Evolutionary conservation across 495 filamentous ascomycete species (phyloP), one percentile per base, ranked within the genome.

Genomic region (Platismatia glauca): DNA sequence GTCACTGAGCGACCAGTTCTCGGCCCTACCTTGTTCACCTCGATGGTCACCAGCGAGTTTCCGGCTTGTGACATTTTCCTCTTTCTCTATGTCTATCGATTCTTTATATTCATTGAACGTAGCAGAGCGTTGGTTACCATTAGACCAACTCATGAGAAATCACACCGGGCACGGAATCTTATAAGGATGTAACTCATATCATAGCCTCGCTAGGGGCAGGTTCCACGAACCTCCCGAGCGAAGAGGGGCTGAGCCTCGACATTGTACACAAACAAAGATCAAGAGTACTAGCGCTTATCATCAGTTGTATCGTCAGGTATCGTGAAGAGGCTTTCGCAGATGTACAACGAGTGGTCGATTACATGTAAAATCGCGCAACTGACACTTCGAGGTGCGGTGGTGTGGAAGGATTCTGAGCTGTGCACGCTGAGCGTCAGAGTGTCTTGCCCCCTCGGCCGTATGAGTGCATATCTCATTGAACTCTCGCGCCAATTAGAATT

Each of bases 41-140:
- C 20, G 39, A 55, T 41, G 24, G 62, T 34, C 31, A 64, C 60
- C 18, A 18, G 44, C 52, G 62, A 39, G 44, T 13, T 48, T 24
- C 44, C 44, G 11, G 44, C n/a, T 27, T 48, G 44, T 27, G 44
- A 27, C 44, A 48, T 48, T 27, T 2, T n/a, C n/a, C n/a, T n/a
- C n/a, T n/a, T n/a, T n/a, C n/a, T n/a, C n/a, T n/a, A n/a, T n/a
- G n/a, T n/a, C n/a, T 48, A 6, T 27, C 22, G 22, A 5, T 48
- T 22, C 1, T 48, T n/a, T n/a, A n/a, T n/a, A n/a, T n/a, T 27
- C 44, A 27, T 27, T 12, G 37, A 48, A 11, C 7, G 44, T 15
- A 48, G 11, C 16, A 27, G 11, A 27, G 22, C 4, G 8, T 27
- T 48, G 22, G n/a, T 48, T 27, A 3, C 44, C 44, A 48, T n/a